Conservation (phyloP, 495 filamentous ascomycete genomes). For the Cercophora samala region DNA sequence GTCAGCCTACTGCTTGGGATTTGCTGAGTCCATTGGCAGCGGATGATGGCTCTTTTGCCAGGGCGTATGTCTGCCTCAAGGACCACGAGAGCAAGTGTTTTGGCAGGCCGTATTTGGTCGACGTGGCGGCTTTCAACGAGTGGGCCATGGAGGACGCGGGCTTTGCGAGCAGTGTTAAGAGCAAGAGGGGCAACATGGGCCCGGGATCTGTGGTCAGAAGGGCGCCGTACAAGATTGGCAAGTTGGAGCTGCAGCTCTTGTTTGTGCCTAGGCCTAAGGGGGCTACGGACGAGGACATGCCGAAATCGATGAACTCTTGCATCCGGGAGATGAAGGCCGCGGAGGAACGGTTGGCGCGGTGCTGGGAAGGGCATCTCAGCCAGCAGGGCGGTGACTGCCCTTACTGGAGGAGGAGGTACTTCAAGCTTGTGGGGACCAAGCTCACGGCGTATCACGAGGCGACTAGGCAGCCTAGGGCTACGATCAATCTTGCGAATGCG, state of each 20-base stretch:
- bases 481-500: slow-evolving; percentile 93
- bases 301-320: slow-evolving; percentile 95
- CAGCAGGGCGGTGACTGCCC: slow-evolving; percentile 98
- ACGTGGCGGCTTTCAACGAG: slow-evolving; percentile 94
- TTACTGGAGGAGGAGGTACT: slow-evolving; percentile 98
- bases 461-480: slow-evolving; percentile 90
- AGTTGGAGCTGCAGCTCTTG: slow-evolving; percentile 85
- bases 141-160: slow-evolving; percentile 84
- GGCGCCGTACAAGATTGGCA: slow-evolving; percentile 91
- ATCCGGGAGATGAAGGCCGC: slow-evolving; percentile 89
- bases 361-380: slow-evolving; percentile 83
- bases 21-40: slow-evolving; percentile 80
- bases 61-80: slow-evolving; percentile 87
- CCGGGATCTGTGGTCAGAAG: slow-evolving; percentile 55
- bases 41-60: slow-evolving; percentile 86
- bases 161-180: slow-evolving; percentile 74
- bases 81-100: slow-evolving; percentile 84
- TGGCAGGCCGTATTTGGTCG: slow-evolving; percentile 79
- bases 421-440: slow-evolving; percentile 87
- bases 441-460: slow-evolving; percentile 95
- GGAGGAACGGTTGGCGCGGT: slow-evolving; percentile 65
- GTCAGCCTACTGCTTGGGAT: slow-evolving; percentile 73
- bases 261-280: slow-evolving; percentile 92
- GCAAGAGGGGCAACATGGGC: slow-evolving; percentile 67
- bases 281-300: slow-evolving; percentile 91